A percentile compares a stretch with the other conserved stretches of the same genome.
phyloP scores from a whole-genome alignment of 2,329 filamentous ascomycete species.

The Cryphonectria parasitica region DNA sequence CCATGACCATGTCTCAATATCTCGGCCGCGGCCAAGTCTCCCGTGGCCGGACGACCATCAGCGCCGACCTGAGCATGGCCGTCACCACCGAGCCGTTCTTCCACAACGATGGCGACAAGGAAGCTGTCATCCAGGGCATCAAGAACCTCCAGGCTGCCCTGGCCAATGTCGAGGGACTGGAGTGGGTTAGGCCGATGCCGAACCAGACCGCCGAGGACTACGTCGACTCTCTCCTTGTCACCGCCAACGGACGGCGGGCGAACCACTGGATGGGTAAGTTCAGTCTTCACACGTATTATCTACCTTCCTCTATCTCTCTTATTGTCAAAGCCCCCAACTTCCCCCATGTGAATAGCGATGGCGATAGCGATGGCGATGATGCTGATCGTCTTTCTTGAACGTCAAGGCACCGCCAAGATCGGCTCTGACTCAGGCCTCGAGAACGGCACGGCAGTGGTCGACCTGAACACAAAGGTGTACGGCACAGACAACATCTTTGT shows the following conservation, averaged over 20 bases:
- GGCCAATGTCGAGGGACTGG: constrained; percentile 56
- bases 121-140: constrained; percentile 67
- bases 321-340: too few relatives aligned
- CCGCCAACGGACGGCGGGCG: constrained; percentile 26
- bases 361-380: background rate
- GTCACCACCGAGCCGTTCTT: constrained; percentile 65
- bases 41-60: constrained; percentile 64
- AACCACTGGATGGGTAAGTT: constrained; percentile 29
- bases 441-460: constrained; percentile 28
- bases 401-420: constrained; percentile 26
- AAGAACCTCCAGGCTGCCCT: constrained; percentile 62
- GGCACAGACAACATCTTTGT: constrained; percentile 31
- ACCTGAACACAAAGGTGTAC: constrained; percentile 28
- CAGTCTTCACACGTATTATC: background rate
- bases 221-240: constrained; percentile 46
- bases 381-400: background rate
- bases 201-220: constrained; percentile 59
- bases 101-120: constrained; percentile 60
- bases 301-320: background rate
- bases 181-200: constrained; percentile 58
- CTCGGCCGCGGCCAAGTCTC: constrained; percentile 67
- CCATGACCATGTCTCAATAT: constrained; percentile 62
- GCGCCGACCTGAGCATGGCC: constrained; percentile 57
- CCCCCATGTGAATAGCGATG: background rate
- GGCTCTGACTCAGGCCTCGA: constrained; percentile 27